phyloP scores from a whole-genome alignment of 768 basidiomycete genomes.

The Pisolithus albus region DNA sequence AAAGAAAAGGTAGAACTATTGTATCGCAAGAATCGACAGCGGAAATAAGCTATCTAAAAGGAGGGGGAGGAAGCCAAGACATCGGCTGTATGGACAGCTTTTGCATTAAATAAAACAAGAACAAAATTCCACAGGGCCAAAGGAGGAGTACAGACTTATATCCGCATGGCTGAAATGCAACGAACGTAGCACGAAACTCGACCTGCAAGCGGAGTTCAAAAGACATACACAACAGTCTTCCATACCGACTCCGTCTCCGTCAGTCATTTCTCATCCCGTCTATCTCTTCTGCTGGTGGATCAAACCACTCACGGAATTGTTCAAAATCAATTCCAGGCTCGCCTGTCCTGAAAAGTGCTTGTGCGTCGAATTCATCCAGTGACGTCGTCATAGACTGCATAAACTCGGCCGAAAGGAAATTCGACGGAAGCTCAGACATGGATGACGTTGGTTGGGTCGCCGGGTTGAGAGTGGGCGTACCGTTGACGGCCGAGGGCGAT shows the following conservation, averaged over 20 bases:
- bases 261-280: slow-evolving; percentile 4
- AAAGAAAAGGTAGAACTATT: slow-evolving; percentile 3
- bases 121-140: slow-evolving; percentile 10
- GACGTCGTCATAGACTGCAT: slow-evolving; percentile 36
- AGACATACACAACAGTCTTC: not conserved
- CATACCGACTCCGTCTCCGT: slow-evolving; percentile 8
- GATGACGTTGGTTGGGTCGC: slow-evolving; percentile 19
- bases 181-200: slow-evolving; percentile 9
- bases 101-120: slow-evolving; percentile 23
- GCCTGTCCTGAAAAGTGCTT: slow-evolving; percentile 36
- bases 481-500: slow-evolving; percentile 32
- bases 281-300: slow-evolving; percentile 20
- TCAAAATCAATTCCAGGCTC: slow-evolving; percentile 54
- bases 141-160: slow-evolving; percentile 7
- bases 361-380: slow-evolving; percentile 34
- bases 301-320: slow-evolving; percentile 72
- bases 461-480: slow-evolving; percentile 24
- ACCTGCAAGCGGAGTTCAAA: slow-evolving; percentile 7
- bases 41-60: slow-evolving; percentile 9
- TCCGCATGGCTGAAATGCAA: slow-evolving; percentile 14
- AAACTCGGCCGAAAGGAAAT: slow-evolving; percentile 32
- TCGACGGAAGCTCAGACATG: slow-evolving; percentile 21
- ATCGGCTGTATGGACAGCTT: slow-evolving; percentile 17
- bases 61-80: slow-evolving; percentile 3
- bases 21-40: slow-evolving; percentile 8